Percentiles rank a stretch among this genome's conserved stretches.
Conservation (phyloP, 2,329 filamentous ascomycete genomes). For the Cadophora malorum region DNA sequence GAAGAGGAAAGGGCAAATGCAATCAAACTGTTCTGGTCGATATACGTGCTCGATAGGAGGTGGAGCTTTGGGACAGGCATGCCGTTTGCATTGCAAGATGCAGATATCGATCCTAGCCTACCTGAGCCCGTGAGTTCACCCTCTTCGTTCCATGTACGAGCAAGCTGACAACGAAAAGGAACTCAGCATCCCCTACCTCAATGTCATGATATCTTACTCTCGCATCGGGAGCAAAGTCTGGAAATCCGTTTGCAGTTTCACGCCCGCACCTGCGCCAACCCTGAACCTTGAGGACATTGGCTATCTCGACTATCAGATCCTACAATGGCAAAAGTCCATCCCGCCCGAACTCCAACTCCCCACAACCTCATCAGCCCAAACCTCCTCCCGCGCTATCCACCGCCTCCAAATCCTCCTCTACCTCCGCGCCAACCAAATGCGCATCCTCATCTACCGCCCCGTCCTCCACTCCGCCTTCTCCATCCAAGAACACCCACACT, state of each 20-base stretch:
- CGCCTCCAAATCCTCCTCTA: conserved; percentile 85
- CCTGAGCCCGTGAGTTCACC: conserved; percentile 73
- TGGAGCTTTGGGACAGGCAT: conserved; percentile 92
- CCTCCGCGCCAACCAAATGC: conserved; percentile 86
- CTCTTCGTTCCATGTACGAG: conserved; percentile 32
- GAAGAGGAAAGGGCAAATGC: conserved; percentile 72
- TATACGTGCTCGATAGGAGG: conserved; percentile 82
- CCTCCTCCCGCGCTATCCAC: conserved; percentile 56
- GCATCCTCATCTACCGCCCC: conserved; percentile 86
- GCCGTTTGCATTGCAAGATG: conserved; percentile 84
- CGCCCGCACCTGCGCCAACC: conserved; percentile 27
- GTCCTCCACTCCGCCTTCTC: conserved; percentile 84
- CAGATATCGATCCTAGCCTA: conserved; percentile 81
- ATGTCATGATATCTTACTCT: conserved; percentile 85
- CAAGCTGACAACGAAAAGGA: conserved; percentile 35
- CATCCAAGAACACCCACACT: conserved; percentile 76
- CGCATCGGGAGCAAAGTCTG: conserved; percentile 86
- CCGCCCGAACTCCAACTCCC: conserved; percentile 66
- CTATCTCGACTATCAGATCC: conserved; percentile 80
- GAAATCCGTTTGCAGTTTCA: conserved; percentile 65
- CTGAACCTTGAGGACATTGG: conserved; percentile 73
- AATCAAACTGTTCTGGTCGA: conserved; percentile 81
- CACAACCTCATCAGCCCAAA: conserved; percentile 50
- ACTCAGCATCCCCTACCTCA: conserved; percentile 66
- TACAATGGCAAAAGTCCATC: conserved; percentile 84